Percentiles rank a stretch among this genome's conserved stretches.
phyloP scores from a whole-genome alignment of 169 alveolate genomes.

The Amoebophrya sp. region DNA sequence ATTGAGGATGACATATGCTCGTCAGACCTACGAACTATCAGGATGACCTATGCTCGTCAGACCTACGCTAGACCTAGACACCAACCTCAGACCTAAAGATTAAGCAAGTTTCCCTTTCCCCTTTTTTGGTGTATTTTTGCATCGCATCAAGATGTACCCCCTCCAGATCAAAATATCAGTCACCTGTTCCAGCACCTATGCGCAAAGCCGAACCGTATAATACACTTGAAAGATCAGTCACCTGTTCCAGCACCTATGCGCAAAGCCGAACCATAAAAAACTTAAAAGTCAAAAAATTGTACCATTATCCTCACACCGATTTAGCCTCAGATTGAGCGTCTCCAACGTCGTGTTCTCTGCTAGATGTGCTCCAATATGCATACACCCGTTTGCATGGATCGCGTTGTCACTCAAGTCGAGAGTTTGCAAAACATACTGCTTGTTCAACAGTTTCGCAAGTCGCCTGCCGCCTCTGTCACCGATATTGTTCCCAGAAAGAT shows the following conservation, averaged over 20 bases:
- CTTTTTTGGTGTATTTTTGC: too few relatives aligned
- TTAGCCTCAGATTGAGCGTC: constrained; percentile 43
- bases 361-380: constrained; percentile 44
- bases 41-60: too few relatives aligned
- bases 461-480: constrained; percentile 48
- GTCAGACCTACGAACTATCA: not conserved
- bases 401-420: constrained; percentile 43
- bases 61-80: too few relatives aligned
- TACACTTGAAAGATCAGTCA: too few relatives aligned
- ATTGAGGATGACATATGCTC: not conserved
- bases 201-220: too few relatives aligned
- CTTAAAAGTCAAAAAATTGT: not conserved
- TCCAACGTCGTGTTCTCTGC: constrained; percentile 27
- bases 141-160: too few relatives aligned
- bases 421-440: constrained; percentile 41
- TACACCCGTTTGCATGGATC: constrained; percentile 52
- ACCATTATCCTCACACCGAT: constrained; percentile 52
- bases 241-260: too few relatives aligned
- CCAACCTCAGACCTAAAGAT: too few relatives aligned
- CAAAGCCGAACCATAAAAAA: too few relatives aligned
- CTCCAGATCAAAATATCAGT: too few relatives aligned
- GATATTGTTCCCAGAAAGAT: constrained; percentile 33
- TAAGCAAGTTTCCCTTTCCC: too few relatives aligned
- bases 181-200: too few relatives aligned
- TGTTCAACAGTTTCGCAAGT: constrained; percentile 35